A percentile compares a stretch with the other conserved stretches of the same genome.
Conservation (phyloP, 2,329 filamentous ascomycete genomes). For the Alternaria tenuissima region DNA sequence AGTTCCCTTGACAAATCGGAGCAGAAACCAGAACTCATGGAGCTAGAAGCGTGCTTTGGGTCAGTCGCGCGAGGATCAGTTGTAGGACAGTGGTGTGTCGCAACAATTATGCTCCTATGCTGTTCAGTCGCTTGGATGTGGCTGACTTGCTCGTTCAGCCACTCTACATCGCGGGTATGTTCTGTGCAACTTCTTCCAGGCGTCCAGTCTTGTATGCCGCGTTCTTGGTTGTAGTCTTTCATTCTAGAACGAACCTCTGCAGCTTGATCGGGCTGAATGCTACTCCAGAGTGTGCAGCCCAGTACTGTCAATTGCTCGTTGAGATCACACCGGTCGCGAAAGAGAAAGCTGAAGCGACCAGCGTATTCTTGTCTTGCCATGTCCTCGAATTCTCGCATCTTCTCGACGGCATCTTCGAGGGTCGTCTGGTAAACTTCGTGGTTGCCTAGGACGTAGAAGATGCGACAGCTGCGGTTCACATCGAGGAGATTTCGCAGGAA, state of each 20-base stretch:
- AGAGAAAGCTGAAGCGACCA: neutral
- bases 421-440: neutral
- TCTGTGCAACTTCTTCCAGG: constrained; percentile 50
- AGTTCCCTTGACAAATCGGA: constrained; percentile 50
- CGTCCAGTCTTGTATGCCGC: constrained; percentile 17
- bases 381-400: neutral
- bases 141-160: constrained; percentile 52
- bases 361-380: neutral
- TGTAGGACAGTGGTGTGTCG: constrained; percentile 57
- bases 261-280: neutral
- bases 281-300: neutral
- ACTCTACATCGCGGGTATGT: constrained; percentile 53
- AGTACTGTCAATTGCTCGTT: neutral
- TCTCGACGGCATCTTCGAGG: neutral
- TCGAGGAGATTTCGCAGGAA: neutral
- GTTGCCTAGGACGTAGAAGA: neutral
- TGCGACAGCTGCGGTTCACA: neutral
- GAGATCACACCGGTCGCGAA: neutral
- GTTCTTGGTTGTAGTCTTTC: neutral
- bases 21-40: constrained; percentile 48
- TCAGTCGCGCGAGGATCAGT: constrained; percentile 45
- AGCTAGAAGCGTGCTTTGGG: constrained; percentile 40
- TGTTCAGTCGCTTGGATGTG: constrained; percentile 23
- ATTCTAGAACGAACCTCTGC: constrained; percentile 10
- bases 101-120: constrained; percentile 46